A percentile compares a stretch with the other conserved stretches of the same genome.
These are phyloP conservation scores for Epichloe aotearoae DNA, from an alignment of 2,329 filamentous ascomycete genomes.

Conservation along the genomic window DNA sequence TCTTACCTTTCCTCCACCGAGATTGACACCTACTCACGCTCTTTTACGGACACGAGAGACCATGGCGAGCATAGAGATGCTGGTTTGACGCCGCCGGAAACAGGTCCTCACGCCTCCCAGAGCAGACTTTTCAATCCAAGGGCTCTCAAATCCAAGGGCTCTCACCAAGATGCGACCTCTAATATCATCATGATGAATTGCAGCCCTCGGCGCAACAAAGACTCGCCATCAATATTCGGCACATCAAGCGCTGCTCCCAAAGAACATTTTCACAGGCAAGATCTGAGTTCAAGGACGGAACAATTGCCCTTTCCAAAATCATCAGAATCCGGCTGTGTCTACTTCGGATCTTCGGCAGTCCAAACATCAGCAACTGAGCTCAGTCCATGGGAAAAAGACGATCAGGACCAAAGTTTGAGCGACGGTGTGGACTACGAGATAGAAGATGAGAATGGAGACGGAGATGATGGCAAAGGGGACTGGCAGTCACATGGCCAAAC, in stretches of 20 bases:
- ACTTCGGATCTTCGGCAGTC: neutral
- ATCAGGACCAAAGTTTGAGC: conserved; percentile 22
- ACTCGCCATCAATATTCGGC: neutral
- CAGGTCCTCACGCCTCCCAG: neutral
- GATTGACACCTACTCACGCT: conserved; percentile 29
- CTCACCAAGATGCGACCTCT: neutral
- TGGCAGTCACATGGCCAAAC: conserved; percentile 32
- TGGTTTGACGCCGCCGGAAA: neutral
- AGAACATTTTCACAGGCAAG: neutral
- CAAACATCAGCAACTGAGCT: conserved; percentile 19
- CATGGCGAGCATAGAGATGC: neutral
- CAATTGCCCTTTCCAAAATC: neutral
- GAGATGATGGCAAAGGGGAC: conserved; percentile 20
- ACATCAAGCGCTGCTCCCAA: neutral
- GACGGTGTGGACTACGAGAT: conserved; percentile 38
- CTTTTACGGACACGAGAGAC: conserved; percentile 24
- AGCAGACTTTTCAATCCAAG: neutral
- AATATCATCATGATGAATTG: neutral
- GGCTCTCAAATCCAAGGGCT: neutral
- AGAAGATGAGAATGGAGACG: conserved; percentile 46
- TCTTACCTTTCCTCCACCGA: conserved; percentile 34
- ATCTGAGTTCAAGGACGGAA: neutral
- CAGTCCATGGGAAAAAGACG: conserved; percentile 24
- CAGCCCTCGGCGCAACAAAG: neutral
- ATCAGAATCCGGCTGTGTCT: neutral